Conservation (phyloP, 2,329 filamentous ascomycete genomes). For the Sclerotinia nivalis region DNA sequence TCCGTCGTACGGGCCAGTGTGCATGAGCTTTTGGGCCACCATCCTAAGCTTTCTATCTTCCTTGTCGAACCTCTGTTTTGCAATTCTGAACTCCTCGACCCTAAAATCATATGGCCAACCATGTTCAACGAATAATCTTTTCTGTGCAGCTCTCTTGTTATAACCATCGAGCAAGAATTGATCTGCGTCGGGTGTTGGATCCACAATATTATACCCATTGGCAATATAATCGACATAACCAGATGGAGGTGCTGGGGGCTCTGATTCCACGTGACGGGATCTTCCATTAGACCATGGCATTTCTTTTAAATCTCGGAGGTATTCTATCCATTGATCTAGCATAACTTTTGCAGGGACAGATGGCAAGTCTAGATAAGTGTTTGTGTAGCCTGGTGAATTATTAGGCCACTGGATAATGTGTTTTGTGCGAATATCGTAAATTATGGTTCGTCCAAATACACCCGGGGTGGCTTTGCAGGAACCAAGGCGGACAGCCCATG, state of each 20-base stretch:
- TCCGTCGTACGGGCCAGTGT: not conserved
- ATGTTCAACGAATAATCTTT: not conserved
- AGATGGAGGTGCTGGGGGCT: not conserved
- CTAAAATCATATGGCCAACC: not conserved
- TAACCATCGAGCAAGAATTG: not conserved
- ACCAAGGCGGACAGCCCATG: conserved; percentile 6
- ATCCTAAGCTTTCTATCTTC: not conserved
- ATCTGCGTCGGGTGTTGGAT: not conserved
- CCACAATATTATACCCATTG: conserved; percentile 8
- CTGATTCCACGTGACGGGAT: conserved; percentile 1
- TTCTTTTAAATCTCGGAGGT: not conserved
- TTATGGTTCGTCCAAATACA: conserved; percentile 8
- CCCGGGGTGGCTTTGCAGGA: not conserved
- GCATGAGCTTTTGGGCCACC: not conserved
- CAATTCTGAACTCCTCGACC: not conserved
- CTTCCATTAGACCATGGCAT: not conserved
- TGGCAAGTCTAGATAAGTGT: conserved; percentile 7
- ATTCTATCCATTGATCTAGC: conserved; percentile 14
- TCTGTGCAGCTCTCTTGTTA: not conserved
- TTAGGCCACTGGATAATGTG: conserved; percentile 1
- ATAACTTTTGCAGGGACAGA: conserved; percentile 9
- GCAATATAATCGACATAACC: conserved; percentile 11
- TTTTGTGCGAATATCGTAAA: conserved; percentile 13
- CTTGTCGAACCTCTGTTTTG: conserved; percentile 3
- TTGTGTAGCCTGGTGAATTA: conserved; percentile 8